Evolutionary conservation across 1,139 yeast species (phyloP), one percentile per base, ranked within the genome.

Genomic region (Pichiaceae sp.): DNA sequence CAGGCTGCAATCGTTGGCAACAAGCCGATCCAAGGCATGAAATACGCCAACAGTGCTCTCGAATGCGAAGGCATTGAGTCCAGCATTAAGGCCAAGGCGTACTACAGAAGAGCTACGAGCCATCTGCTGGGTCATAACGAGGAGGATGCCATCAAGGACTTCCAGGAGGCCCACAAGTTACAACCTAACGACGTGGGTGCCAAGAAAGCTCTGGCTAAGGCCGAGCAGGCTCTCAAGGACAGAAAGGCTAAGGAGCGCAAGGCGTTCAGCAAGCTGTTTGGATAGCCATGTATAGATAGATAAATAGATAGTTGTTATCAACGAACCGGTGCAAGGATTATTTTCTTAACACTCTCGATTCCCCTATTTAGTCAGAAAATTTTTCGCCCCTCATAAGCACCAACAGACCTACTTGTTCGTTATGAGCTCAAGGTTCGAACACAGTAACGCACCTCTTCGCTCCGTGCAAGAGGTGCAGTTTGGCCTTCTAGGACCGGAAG

Each of bases 401-500:
- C n/a, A 8, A 26, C 7, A 12, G n/a, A n/a, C 14, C 7, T 8
- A 12, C 9, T 21, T 21, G 9, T 21, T 21, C 9, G 7, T 21
- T 7, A 21, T 21, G 24, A 21, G 24, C 24, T 21, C 24, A 7
- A 52, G 69, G 56, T 87, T 89, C 62, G 94, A 96, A 57, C 87
- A 84, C 70, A 89, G 97, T 43, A 86, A 96, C 68, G 97, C 97
- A 45, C 97, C 97, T 39, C 76, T 91, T 62, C 84, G 96, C 62
- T 79, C 95, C 34, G 89, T 91, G 47, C 91, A 87, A 66, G 98
- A 91, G 70, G 78, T 89, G 54, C 98, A 91, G 70, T 93, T 93
- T 68, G 98, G 99, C 44, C 78, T 93, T 54, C 78, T 93, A 48
- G 87, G 97, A 19, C 98, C 99, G 21, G 98, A 91, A 66, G 98